These are phyloP conservation scores for Polyporus arcularius DNA, from an alignment of 768 basidiomycete genomes.

Conservation along the genomic window DNA sequence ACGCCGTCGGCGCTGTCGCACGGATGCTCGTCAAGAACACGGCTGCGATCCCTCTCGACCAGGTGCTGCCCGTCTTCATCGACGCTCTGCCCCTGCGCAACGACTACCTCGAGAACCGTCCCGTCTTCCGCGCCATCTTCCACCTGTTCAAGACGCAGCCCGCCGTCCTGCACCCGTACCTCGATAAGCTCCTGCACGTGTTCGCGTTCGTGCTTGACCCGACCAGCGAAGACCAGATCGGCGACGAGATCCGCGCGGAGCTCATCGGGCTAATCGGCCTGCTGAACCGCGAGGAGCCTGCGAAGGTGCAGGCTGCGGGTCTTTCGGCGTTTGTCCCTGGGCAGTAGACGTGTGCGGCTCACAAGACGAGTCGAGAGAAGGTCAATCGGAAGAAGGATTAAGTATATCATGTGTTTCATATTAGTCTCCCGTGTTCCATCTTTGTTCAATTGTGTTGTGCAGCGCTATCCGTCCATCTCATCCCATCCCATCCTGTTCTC, in stretches of 20 bases:
- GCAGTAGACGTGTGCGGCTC: constrained; percentile 2
- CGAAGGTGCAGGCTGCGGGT: constrained; percentile 80
- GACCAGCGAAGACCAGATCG: constrained; percentile 69
- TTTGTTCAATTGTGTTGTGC: constrained; percentile 15
- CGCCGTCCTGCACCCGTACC: constrained; percentile 65
- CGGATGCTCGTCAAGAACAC: constrained; percentile 84
- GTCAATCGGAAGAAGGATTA: not conserved
- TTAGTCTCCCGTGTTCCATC: not conserved
- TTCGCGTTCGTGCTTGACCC: constrained; percentile 86
- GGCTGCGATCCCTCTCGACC: constrained; percentile 80
- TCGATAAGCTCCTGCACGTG: constrained; percentile 77
- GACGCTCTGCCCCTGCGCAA: constrained; percentile 82
- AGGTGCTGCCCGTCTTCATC: constrained; percentile 86
- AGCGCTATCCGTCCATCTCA: constrained; percentile 12
- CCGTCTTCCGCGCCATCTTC: constrained; percentile 89
- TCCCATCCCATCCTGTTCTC: not conserved
- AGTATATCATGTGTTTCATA: constrained; percentile 4
- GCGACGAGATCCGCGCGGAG: constrained; percentile 74
- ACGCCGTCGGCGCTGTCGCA: constrained; percentile 92
- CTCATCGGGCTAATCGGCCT: constrained; percentile 72
- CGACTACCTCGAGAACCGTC: constrained; percentile 87
- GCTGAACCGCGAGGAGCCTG: constrained; percentile 75
- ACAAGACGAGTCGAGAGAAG: not conserved
- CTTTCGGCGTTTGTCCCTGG: constrained; percentile 50
- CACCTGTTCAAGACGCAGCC: constrained; percentile 80